Evolutionary conservation across 2,329 filamentous ascomycete genomes (phyloP), one percentile per base, ranked within the genome.

Genomic region (Cephalotrichum gorgonifer): DNA sequence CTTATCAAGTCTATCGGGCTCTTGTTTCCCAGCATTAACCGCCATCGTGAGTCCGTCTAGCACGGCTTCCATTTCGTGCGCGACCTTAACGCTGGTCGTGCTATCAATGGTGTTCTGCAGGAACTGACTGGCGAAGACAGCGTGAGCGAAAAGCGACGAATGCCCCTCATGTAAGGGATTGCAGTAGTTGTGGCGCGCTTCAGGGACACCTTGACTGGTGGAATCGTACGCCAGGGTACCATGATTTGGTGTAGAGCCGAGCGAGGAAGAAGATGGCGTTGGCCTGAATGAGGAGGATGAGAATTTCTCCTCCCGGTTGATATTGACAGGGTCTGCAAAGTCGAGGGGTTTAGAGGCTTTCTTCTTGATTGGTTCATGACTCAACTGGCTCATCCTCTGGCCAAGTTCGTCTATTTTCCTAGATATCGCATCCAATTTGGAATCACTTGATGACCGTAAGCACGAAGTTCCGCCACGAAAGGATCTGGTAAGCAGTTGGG

Each of bases 131-230:
- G 58, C 58, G 52, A 74, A 73, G 14, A 63, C 64, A 2, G 70
- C 68, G 48, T 73, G 70, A 2, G 70, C 71, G 7, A 69, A 62
- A 20, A 73, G 54, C 2, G 69, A 73, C 3, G 69, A 71, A 51
- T 69, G 66, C 8, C 70, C 70, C 28, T 55, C 51, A n/a, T 55
- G 55, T 23, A 56, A 53, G 26, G 47, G 23, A 38, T 54, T 26
- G 47, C 44, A 20, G 38, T 44, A 5, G 48, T 41, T 22, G 39
- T 48, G 7, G 50, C 15, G 2, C 39, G 43, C 27, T 41, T 51
- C 27, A 2, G 47, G 25, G 27, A 20, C 15, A 41, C 46, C 31
- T 3, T 26, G 26, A 15, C 20, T 30, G 28, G 46, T 28, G 49
- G 44, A 17, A 25, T 45, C 33, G 23, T 47, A 46, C 22, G 3